Percentiles rank a stretch among this genome's conserved stretches.
Evolutionary conservation across 768 basidiomycete species (phyloP).

Genomic region (Psilocybe tampanensis): DNA sequence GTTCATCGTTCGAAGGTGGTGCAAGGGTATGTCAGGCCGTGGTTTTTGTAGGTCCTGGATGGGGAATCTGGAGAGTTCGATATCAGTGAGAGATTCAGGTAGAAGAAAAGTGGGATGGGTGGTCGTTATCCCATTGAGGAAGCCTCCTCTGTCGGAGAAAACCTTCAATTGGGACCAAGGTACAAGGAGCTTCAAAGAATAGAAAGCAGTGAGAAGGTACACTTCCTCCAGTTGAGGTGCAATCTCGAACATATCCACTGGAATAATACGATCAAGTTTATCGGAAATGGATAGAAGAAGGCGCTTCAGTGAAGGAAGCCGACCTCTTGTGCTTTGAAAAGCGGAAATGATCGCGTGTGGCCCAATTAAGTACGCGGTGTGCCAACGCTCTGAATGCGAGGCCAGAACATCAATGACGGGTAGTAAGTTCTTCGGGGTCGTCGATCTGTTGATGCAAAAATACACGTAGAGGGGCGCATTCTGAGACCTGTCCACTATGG

Average conservation of each 20-base stretch:
- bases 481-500: conserved; percentile 6
- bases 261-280: neutral
- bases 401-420: conserved; percentile 10
- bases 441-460: conserved; percentile 5
- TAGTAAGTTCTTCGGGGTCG: conserved; percentile 4
- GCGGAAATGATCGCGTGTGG: conserved; percentile 5
- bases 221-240: conserved; percentile 5
- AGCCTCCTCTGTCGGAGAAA: conserved; percentile 6
- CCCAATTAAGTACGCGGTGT: conserved; percentile 9
- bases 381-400: conserved; percentile 12
- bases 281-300: conserved; percentile 6
- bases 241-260: conserved; percentile 10
- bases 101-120: neutral
- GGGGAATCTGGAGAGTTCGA: conserved; percentile 1
- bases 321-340: conserved; percentile 10
- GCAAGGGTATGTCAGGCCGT: neutral
- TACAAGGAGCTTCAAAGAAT: neutral
- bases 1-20: neutral
- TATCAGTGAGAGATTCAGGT: conserved; percentile 1
- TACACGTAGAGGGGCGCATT: conserved; percentile 8
- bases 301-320: neutral
- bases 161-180: conserved; percentile 10
- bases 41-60: conserved; percentile 1
- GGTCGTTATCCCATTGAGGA: neutral
- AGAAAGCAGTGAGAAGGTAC: neutral